These are phyloP conservation scores for Cystofilobasidium bisporidii DNA, from an alignment of 768 basidiomycete genomes.

Conservation along the genomic window DNA sequence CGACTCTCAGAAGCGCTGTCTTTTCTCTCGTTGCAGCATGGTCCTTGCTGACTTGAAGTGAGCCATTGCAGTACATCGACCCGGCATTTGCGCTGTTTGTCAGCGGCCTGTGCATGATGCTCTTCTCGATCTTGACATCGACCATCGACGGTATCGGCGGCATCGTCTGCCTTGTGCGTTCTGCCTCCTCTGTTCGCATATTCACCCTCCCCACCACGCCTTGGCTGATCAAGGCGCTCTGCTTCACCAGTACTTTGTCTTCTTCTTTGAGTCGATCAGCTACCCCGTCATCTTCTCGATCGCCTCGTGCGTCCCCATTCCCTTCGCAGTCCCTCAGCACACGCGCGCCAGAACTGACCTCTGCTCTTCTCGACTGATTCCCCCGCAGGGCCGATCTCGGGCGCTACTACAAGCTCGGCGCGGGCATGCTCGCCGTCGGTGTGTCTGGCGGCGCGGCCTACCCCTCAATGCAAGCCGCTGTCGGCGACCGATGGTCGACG, in stretches of 20 bases:
- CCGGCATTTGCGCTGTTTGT: conserved; percentile 31
- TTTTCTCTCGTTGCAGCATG: too few species aligned
- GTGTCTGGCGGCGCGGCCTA: conserved; percentile 2
- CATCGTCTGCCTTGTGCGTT: background rate
- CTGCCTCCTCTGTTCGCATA: too few species aligned
- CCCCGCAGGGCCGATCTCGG: background rate
- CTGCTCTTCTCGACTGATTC: background rate
- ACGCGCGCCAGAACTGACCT: background rate
- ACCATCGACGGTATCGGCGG: conserved; percentile 30
- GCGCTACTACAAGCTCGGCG: conserved; percentile 5
- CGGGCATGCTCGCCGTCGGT: conserved; percentile 4
- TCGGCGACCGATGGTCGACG: background rate
- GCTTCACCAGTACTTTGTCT: background rate
- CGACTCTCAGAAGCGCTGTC: background rate
- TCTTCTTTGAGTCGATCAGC: conserved; percentile 29
- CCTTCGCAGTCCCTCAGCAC: background rate
- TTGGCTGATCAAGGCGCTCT: too few species aligned
- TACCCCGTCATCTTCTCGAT: conserved; percentile 30
- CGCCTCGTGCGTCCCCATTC: background rate
- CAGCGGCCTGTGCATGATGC: conserved; percentile 30
- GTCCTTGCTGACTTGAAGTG: too few species aligned
- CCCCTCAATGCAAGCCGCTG: conserved; percentile 3
- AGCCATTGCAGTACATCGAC: conserved; percentile 24
- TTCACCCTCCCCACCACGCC: too few species aligned
- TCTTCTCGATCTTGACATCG: conserved; percentile 34